Evolutionary conservation across 2,329 filamentous ascomycete species (phyloP).

Genomic region (Microcyclospora tardicrescens): DNA sequence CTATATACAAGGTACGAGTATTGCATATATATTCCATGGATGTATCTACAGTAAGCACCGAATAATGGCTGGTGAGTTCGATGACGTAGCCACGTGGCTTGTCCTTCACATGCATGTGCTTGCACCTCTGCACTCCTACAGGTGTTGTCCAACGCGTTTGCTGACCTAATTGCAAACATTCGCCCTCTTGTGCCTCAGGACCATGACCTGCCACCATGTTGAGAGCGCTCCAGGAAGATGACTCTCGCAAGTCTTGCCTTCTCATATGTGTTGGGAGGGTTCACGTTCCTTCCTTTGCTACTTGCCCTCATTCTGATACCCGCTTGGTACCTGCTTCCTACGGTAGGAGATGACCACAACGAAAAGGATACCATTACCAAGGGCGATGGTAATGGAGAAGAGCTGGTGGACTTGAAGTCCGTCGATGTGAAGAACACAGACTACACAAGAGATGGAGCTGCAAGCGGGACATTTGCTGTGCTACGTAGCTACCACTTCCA

Average conservation of each 20-base stretch:
- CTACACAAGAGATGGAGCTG: slow-evolving; percentile 12
- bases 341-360: not conserved
- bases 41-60: too few species aligned
- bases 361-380: not conserved
- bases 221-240: slow-evolving; percentile 11
- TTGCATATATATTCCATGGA: too few species aligned
- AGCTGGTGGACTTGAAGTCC: not conserved
- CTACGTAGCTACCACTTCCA: slow-evolving; percentile 20
- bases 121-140: too few species aligned
- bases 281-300: slow-evolving; percentile 74
- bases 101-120: too few species aligned
- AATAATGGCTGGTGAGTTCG: too few species aligned
- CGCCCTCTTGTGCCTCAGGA: too few species aligned
- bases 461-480: slow-evolving; percentile 20
- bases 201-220: too few species aligned
- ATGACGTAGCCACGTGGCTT: too few species aligned
- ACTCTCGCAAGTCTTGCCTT: slow-evolving; percentile 46
- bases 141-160: too few species aligned
- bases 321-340: slow-evolving; percentile 50
- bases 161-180: too few species aligned
- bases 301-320: slow-evolving; percentile 49
- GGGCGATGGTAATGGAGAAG: slow-evolving; percentile 2
- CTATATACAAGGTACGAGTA: too few species aligned
- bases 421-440: slow-evolving; percentile 2
- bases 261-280: slow-evolving; percentile 71